Percentiles rank a stretch among this genome's conserved stretches.
These are phyloP conservation scores for Skeletonema marinoi DNA, from an alignment of 108 stramenopile genomes.

Conservation along the genomic window DNA sequence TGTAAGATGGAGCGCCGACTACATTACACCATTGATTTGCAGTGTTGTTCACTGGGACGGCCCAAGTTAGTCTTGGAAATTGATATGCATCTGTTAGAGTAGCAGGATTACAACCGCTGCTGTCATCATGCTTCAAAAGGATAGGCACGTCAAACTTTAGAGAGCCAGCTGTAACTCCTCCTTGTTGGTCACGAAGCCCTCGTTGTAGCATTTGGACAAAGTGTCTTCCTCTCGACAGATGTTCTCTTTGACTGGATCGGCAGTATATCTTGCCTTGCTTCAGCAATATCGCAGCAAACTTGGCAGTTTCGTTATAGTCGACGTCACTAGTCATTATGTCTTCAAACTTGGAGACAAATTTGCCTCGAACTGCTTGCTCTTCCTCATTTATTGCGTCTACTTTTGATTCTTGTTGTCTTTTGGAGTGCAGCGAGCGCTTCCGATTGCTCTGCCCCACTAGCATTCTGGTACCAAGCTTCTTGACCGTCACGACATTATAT, in stretches of 20 bases:
- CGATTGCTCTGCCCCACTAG: neutral
- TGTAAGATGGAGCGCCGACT: slow-evolving; percentile 38
- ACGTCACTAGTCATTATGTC: slow-evolving; percentile 5
- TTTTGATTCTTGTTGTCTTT: neutral
- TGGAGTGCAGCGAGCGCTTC: neutral
- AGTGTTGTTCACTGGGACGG: slow-evolving; percentile 26
- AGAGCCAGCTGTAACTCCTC: neutral
- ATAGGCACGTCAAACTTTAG: slow-evolving; percentile 13
- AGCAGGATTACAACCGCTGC: slow-evolving; percentile 43
- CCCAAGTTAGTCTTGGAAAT: slow-evolving; percentile 45
- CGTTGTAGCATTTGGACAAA: slow-evolving; percentile 42
- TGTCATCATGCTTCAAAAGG: slow-evolving; percentile 46
- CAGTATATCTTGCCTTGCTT: slow-evolving; percentile 40
- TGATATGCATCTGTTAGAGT: slow-evolving; percentile 28
- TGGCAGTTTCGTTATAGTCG: neutral
- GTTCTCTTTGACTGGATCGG: slow-evolving; percentile 25
- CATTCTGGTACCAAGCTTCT: neutral
- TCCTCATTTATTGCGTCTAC: neutral
- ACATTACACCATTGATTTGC: slow-evolving; percentile 24
- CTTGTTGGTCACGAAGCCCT: slow-evolving; percentile 14
- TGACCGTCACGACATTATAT: neutral
- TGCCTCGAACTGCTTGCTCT: neutral
- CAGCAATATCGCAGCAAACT: slow-evolving; percentile 35
- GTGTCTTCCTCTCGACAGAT: slow-evolving; percentile 31
- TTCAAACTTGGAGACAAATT: slow-evolving; percentile 15